Base-by-base conservation (phyloP, 164 flowering plant species). In the Annona cherimola region DNA sequence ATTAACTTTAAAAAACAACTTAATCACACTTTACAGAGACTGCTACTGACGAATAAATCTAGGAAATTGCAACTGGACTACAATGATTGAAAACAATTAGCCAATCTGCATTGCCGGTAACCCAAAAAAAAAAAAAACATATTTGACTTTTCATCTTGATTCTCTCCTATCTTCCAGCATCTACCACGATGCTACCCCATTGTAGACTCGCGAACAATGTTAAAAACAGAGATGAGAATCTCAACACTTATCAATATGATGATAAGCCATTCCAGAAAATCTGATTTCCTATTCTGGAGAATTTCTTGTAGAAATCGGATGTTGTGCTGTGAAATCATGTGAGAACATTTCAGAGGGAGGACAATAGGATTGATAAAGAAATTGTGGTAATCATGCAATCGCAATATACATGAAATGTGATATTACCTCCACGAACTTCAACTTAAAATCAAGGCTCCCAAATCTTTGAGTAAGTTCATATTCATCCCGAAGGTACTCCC, bases 401-500 rank as follows among this genome's bases (percentile, higher is more conserved):
- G 41, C 4, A 64, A 64, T 7, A 62, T 62, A 41, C 42, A 62
- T 3, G 40, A 70, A n/a, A 42, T 8, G 4, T 5, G 57, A 63
- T 1, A 1, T 2, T 87, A 94, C 98, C 98, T 92, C 97, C 35
- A 94, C 98, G 83, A 92, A 92, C 79, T 94, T 94, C 85, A 94
- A 75, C 77, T 94, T 94, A 70, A 90, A 90, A 81, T 92, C 98
- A 73, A 94, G 95, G 79, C 91, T 92, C 12, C 91, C 92, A 78
- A 94, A 94, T 85, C 98, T 89, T 78, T 90, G 97, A 57, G 94
- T 88, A 61, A 92, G 73, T 79, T 94, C 98, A 79, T 92, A 92
- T 78, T 92, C 96, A 81, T 94, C 98, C 42, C 97, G 85, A 12
- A 94, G 88, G 74, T 84, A 94, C 74, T 94, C 97, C 96, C 96